Base-by-base conservation (phyloP, 768 basidiomycete genomes). In the Suillus tomentosus region DNA sequence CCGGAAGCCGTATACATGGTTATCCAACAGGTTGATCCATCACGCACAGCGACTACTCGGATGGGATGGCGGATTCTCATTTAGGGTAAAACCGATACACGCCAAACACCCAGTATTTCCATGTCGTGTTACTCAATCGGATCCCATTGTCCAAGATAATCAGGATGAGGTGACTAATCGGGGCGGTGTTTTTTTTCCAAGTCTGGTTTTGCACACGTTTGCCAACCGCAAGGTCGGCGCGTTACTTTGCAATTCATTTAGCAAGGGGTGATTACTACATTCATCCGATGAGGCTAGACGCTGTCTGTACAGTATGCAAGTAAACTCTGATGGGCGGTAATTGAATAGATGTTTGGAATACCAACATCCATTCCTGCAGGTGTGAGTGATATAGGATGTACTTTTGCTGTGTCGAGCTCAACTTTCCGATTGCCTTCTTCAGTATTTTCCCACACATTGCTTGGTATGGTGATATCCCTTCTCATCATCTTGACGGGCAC, bases 261-360 rank as follows among this genome's bases (percentile, higher is more conserved):
- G 27, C 27, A 27, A 58, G 57, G 40, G 11, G 57, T 4, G 19
- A 42, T 58, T 42, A 42, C 57, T 4, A 19, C 17, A 42, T 27
- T 17, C 22, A 58, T 58, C 37, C 4, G 9, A 31, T 17, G 39
- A 40, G 15, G 22, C 55, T 39, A 39, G 15, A 14, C 14, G n/a
- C 15, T 39, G 4, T 39, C 22, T 57, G 3, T 7, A 17, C 4
- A 22, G 14, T 19, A 39, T 8, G 17, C 19, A 11, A 34, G 19
- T 17, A 56, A 31, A 56, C 55, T 58, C 39, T 58, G 17, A 40
- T 39, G 56, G 24, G 56, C 39, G 56, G 39, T 27, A 13, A 57
- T 40, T 57, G 34, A 57, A 24, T 17, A 24, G 39, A 57, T 31
- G 15, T 27, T 24, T 1, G 13, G 24, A 4, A 17, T 11, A 34